Base-by-base conservation (phyloP, 1,284 basidiomycete species). In the Sporisorium graminicola region DNA sequence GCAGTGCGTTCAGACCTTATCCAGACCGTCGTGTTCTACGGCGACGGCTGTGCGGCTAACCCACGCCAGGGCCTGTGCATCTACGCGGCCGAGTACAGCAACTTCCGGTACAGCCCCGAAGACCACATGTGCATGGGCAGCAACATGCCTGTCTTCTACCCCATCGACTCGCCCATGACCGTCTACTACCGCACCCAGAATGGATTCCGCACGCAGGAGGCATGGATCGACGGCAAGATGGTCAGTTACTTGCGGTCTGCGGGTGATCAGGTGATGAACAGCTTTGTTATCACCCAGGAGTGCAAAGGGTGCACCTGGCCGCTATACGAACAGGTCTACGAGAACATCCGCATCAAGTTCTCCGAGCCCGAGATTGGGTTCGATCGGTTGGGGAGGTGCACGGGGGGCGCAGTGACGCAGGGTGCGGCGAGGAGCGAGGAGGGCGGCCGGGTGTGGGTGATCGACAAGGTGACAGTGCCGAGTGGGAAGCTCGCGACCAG, bases 261-360 rank as follows among this genome's bases (percentile, higher is more conserved):
- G 4, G 73, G 73, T 0, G 67, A 75, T 33, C 73, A 75, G 64
- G 42, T 70, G 35, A 75, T 75, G 73, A 75, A 75, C 27, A 70
- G 67, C 35, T 75, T 75, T 37, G 73, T 75, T 7, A 75, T 75
- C 26, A 75, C 73, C 10, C 73, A 75, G 51, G 73, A 75, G 64
- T 75, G 73, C 27, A 75, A 75, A 40, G 37, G 42, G 0, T 75
- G 73, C 40, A 37, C 33, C 2, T 75, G 73, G 73, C 73, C 73
- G 9, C 24, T 66, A 44, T 47, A 51, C 20, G 67, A 66, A 40
- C 73, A 75, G 64, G 56, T 65, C 26, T 75, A 75, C 22, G 54
- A 58, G 29, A 66, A 70, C 40, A 70, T 70, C 27, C 22, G 49
- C 26, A 62, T 75, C 35, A 60, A 59, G 50, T 75, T 75, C 14